A percentile compares a stretch with the other conserved stretches of the same genome.
Conservation (phyloP, 2,329 filamentous ascomycete genomes). For the Aspergillus niger region DNA sequence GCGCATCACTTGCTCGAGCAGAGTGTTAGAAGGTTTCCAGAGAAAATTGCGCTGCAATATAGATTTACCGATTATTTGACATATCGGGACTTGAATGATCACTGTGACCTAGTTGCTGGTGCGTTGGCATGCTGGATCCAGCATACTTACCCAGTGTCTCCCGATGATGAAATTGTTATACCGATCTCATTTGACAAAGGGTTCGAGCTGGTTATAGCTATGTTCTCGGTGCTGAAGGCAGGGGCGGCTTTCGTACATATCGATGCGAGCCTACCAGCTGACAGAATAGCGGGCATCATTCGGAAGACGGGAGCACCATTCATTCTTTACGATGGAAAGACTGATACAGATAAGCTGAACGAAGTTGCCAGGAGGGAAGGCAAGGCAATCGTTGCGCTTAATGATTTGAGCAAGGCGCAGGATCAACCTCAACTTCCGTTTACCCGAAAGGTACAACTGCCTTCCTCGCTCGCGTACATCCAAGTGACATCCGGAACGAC, state of each 20-base stretch:
- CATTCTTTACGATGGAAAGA: neutral
- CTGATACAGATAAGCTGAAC: neutral
- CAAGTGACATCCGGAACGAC: conserved; percentile 7
- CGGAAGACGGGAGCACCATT: neutral
- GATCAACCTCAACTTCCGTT: no score
- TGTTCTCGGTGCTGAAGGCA: conserved; percentile 4
- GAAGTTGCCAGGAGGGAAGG: neutral
- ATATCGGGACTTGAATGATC: neutral
- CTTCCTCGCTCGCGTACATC: neutral
- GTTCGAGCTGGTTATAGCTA: conserved; percentile 5
- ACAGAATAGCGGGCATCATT: neutral
- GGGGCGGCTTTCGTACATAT: conserved; percentile 4
- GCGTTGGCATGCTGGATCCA: neutral
- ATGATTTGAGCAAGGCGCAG: neutral
- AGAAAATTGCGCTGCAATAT: neutral
- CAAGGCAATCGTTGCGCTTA: neutral
- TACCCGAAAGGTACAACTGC: neutral
- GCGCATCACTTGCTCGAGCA: neutral
- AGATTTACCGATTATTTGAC: neutral
- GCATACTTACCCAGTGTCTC: accelerated
- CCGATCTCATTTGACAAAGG: neutral
- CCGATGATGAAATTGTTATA: neutral
- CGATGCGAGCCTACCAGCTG: neutral
- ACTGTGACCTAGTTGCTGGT: neutral
- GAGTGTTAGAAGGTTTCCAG: neutral